Base-by-base conservation (phyloP, 202 grass and related monocot species). In the Miscanthus sacchariflorus region DNA sequence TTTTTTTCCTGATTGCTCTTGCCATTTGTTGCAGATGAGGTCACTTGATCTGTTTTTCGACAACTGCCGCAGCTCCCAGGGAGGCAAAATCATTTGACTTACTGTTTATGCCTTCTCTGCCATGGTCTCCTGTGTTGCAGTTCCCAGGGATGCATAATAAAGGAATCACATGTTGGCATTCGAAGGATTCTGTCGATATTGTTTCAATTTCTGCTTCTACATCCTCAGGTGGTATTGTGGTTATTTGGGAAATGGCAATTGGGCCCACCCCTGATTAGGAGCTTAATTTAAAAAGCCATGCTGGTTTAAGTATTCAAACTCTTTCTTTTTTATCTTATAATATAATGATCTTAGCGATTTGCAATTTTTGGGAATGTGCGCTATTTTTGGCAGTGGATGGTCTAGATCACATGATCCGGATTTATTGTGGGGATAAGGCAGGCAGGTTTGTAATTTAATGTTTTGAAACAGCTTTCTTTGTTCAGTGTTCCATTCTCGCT, bases 321-420 rank as follows among this genome's bases (percentile, higher is more conserved):
- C 6, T 81, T 33, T 10, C 44, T 12, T 27, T 67, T 28, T 6
- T 63, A 66, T 86, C 50, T 50, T 50, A 50, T 50, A 50, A 40
- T 40, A 40, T 40, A 0, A 44, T 76, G 63, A 77, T 67, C 25
- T 85, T 83, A 15, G 28, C 33, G 44, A 38, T 77, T 24, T 83
- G 36, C 4, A 8, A 58, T 15, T 59, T 59, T 59, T 0, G 14
- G 30, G 65, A 68, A 72, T 23, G 36, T 38, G 23, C 18, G 42
- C 13, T 14, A 74, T 90, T 99, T 95, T 92, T 99, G 88, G 96
- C 94, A 85, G 93, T 96, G 92, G 92, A 89, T 28, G 96, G 89
- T 30, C 82, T 99, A 88, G 94, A 96, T 81, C 86, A 95, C 78
- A 99, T 96, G 83, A 82, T 96, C 54, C 89, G 93, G 74, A 89